Evolutionary conservation across 2,329 filamentous ascomycete genomes (phyloP).

Genomic region (Phialophora chinensis): DNA sequence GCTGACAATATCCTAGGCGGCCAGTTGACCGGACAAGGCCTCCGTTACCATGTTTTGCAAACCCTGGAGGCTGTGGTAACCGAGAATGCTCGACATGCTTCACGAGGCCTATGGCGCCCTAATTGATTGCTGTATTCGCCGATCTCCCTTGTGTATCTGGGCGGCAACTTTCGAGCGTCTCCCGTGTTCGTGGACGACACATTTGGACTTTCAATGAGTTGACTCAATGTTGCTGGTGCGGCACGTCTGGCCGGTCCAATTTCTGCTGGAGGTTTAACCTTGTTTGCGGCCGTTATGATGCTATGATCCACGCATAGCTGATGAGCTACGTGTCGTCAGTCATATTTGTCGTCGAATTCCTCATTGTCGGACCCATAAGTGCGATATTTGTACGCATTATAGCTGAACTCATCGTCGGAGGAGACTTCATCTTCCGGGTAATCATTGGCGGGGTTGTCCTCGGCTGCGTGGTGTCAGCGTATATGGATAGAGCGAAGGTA

Average conservation of each 20-base stretch:
- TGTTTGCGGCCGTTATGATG: background rate
- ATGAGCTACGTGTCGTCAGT: background rate
- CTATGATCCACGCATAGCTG: background rate
- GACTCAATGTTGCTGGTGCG: background rate
- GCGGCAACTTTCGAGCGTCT: background rate
- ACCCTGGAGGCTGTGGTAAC: slow-evolving; percentile 2
- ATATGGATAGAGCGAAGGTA: background rate
- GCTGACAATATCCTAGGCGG: slow-evolving; percentile 4
- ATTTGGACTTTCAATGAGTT: background rate
- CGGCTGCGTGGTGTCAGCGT: slow-evolving; percentile 45
- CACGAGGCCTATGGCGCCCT: too few relatives aligned
- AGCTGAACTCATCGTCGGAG: slow-evolving; percentile 55
- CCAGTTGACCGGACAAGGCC: slow-evolving; percentile 2
- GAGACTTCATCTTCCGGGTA: slow-evolving; percentile 58
- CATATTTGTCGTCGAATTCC: slow-evolving; percentile 48
- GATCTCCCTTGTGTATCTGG: background rate
- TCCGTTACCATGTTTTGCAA: slow-evolving; percentile 13
- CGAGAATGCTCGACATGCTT: background rate
- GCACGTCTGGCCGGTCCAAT: background rate
- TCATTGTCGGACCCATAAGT: slow-evolving; percentile 52
- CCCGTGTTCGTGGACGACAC: background rate
- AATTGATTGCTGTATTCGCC: background rate
- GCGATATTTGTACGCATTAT: slow-evolving; percentile 49
- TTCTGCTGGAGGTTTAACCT: background rate
- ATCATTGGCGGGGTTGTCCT: slow-evolving; percentile 58